phyloP scores from a whole-genome alignment of 192 early-diverging fungal genomes.

The Linnemannia schmuckeri region DNA sequence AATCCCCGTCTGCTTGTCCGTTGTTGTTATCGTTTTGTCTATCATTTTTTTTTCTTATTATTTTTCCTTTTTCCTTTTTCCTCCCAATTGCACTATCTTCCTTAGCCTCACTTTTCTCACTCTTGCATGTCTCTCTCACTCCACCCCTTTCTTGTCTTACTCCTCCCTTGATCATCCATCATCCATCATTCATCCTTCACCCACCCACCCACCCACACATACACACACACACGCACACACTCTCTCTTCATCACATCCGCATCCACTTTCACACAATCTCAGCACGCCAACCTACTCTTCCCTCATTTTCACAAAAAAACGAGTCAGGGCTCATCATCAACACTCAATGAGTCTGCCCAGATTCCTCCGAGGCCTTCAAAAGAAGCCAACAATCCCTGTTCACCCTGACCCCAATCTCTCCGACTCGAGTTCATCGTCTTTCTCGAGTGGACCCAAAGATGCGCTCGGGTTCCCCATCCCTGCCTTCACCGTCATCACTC shows the following conservation, averaged over 20 bases:
- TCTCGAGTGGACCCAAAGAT: conserved; percentile 30
- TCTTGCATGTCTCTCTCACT: neutral
- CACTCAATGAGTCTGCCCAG: conserved; percentile 38
- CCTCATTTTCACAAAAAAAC: neutral
- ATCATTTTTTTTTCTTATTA: too few species aligned
- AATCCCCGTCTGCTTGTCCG: too few species aligned
- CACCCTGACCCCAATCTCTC: conserved; percentile 29
- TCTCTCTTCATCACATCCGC: neutral
- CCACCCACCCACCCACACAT: neutral
- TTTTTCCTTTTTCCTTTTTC: neutral
- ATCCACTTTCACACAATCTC: neutral
- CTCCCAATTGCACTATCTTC: neutral
- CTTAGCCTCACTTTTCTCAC: neutral
- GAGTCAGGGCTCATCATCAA: neutral
- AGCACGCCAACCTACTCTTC: too few species aligned
- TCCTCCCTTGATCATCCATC: too few species aligned
- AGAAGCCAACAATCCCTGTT: neutral
- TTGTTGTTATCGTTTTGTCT: too few species aligned
- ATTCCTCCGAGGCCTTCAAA: conserved; percentile 41
- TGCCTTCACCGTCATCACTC: conserved; percentile 13
- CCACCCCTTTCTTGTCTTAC: too few species aligned
- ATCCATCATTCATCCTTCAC: too few species aligned
- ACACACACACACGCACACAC: neutral
- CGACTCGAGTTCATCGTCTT: conserved; percentile 18
- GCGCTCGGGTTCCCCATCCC: conserved; percentile 42